A percentile compares a stretch with the other conserved stretches of the same genome.
Evolutionary conservation across 2,329 filamentous ascomycete genomes (phyloP).

Genomic region (Saccharata proteae): DNA sequence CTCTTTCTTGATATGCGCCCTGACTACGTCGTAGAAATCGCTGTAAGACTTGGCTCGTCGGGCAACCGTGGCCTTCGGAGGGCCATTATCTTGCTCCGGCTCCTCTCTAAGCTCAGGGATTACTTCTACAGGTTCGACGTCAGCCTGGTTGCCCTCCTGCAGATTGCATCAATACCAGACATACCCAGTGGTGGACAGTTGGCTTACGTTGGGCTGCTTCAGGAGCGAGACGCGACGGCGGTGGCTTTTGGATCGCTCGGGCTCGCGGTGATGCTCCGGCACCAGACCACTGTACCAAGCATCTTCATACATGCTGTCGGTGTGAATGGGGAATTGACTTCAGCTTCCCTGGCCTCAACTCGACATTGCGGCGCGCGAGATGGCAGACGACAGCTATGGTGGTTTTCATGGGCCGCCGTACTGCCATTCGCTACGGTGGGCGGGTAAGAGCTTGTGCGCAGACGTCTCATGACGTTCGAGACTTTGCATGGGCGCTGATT

Average conservation of each 20-base stretch:
- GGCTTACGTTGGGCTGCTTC: conserved; percentile 37
- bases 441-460: too few species aligned
- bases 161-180: conserved; percentile 28
- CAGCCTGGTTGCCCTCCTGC: conserved; percentile 45
- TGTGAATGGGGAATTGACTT: conserved; percentile 13
- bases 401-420: too few species aligned
- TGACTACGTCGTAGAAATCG: conserved; percentile 57
- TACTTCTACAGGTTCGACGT: conserved; percentile 41
- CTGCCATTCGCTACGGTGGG: too few species aligned
- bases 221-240: conserved; percentile 59
- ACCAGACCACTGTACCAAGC: conserved; percentile 68
- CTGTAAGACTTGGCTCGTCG: conserved; percentile 66
- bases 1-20: conserved; percentile 45
- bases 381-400: too few species aligned
- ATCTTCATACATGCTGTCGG: conserved; percentile 60
- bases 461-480: too few species aligned
- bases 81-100: conserved; percentile 41
- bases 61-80: conserved; percentile 53
- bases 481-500: too few species aligned
- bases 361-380: too few species aligned
- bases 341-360: too few species aligned
- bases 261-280: conserved; percentile 37
- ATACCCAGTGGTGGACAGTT: conserved; percentile 20
- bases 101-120: conserved; percentile 50
- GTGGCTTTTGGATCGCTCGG: conserved; percentile 41